A percentile compares a stretch with the other conserved stretches of the same genome.
Conservation (phyloP, 306 rosid genomes). For the Fragaria ananassa region DNA sequence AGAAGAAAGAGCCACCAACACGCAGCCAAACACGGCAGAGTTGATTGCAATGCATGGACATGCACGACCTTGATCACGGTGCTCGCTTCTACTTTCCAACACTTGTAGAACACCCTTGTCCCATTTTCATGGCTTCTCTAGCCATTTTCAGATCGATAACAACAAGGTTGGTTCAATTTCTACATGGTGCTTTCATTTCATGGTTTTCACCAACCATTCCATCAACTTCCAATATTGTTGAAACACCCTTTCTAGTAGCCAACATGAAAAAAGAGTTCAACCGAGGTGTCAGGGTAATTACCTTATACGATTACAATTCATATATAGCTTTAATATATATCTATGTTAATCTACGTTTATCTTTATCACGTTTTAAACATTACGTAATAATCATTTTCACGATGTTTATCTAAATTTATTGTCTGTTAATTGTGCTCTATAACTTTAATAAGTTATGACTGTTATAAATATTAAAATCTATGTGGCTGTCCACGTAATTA, state of each 20-base stretch:
- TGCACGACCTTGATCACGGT: constrained; percentile 15
- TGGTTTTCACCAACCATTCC: background rate
- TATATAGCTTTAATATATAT: too few species aligned
- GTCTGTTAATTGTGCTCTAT: too few species aligned
- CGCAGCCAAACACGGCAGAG: constrained; percentile 3
- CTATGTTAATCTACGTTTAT: too few species aligned
- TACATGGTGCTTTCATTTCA: background rate
- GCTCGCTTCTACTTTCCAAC: background rate
- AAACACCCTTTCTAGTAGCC: background rate
- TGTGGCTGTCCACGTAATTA: too few species aligned
- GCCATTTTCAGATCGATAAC: background rate
- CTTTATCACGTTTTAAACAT: too few species aligned
- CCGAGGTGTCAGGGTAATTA: background rate
- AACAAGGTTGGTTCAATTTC: background rate
- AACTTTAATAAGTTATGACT: too few species aligned
- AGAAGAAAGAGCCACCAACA: constrained; percentile 2
- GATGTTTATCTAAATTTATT: too few species aligned
- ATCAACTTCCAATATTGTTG: background rate
- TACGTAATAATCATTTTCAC: too few species aligned
- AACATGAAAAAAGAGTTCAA: background rate
- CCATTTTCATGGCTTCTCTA: constrained; percentile 2
- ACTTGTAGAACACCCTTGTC: background rate
- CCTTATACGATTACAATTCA: background rate
- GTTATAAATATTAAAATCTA: too few species aligned
- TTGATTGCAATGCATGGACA: constrained; percentile 13